Evolutionary conservation across 305 asterid species (phyloP), one percentile per base, ranked within the genome.

Genomic region (Lippia alba): DNA sequence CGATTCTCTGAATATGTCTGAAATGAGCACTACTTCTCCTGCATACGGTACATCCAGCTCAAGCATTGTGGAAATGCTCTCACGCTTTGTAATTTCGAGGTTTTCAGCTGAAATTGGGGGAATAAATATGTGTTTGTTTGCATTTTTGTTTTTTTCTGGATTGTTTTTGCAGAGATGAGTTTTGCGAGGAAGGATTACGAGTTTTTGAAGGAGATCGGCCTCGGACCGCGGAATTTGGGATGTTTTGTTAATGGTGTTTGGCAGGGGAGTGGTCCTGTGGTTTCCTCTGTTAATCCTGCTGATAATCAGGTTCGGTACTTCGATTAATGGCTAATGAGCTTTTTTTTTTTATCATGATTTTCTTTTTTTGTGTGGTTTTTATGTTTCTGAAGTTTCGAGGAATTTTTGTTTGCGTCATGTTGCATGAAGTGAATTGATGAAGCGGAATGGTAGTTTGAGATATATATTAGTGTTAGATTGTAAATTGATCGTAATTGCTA

Each of bases 161-260:
- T 4, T 74, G 5, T 36, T 10, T 44, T 66, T 67, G 86, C 81
- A 91, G 94, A 61, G 63, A 94, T 91, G 99, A 81, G 85, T 75
- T 91, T 89, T 79, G 87, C 56, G 10, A 88, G 74, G 88, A 84
- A 80, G 68, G 96, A 90, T 71, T 83, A 86, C 78, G 90, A 88
- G 61, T 92, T 92, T 66, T 72, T 92, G 74, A 86, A 81, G 78
- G 91, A 92, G 88, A 80, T 94, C 66, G 98, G 96, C 62, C 83
- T 94, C 72, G 88, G 86, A 19, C 87, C 94, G 56, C 64, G 77
- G 75, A 94, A 89, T 69, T 67, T 61, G 41, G 98, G 98, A 0
- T 80, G 86, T 72, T 94, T 58, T 70, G 85, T 90, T 49, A 83
- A 86, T 70, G 99, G 97, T 32, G 82, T 73, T 32, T 94, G 99